Conservation (phyloP, 2,329 filamentous ascomycete species). For the Aspergillus sojae region DNA sequence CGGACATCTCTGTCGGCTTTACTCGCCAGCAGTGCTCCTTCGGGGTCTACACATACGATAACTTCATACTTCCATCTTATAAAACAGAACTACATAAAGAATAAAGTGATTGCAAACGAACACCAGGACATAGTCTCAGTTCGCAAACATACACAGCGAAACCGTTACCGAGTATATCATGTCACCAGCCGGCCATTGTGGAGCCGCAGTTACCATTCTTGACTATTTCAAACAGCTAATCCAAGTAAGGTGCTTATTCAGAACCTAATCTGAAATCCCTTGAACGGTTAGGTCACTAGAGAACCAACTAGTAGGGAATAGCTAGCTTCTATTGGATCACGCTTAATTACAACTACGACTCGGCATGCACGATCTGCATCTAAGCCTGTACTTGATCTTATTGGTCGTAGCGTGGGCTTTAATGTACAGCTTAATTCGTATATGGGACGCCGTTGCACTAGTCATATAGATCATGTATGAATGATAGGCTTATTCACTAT, state of each 20-base stretch:
- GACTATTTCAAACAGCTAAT: neutral
- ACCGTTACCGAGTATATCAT: neutral
- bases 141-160: neutral
- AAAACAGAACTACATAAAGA: neutral
- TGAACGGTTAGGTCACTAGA: neutral
- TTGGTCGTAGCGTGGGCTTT: neutral
- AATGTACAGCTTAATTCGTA: neutral
- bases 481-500: neutral
- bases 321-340: neutral
- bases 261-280: neutral
- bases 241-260: neutral
- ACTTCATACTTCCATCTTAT: neutral
- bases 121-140: neutral
- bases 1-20: neutral
- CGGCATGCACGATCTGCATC: neutral
- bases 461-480: no score
- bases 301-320: neutral
- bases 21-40: neutral
- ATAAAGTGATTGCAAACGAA: neutral
- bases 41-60: neutral
- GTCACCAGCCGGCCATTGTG: neutral
- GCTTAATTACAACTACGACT: neutral
- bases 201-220: neutral
- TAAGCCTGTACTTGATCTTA: neutral
- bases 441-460: neutral